These are phyloP conservation scores for Leccinum holopus DNA, from an alignment of 1,284 basidiomycete genomes.

Conservation along the genomic window DNA sequence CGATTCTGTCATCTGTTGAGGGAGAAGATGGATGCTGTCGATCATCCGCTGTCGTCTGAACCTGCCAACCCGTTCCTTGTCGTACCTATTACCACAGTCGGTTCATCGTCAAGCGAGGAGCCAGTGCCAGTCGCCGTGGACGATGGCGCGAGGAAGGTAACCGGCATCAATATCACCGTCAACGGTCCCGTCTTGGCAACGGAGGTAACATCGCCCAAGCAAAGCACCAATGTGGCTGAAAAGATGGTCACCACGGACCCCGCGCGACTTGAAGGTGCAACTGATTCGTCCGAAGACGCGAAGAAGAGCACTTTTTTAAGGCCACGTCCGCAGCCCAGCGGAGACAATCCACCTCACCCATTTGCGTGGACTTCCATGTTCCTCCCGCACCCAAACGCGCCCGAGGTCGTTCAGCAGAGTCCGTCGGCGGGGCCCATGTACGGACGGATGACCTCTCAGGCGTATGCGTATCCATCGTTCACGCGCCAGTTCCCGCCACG, in stretches of 20 bases:
- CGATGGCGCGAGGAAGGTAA: constrained; percentile 17
- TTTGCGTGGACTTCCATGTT: constrained; percentile 53
- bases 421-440: constrained; percentile 56
- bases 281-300: constrained; percentile 10
- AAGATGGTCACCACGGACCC: constrained; percentile 12
- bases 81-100: neutral
- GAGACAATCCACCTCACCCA: constrained; percentile 23
- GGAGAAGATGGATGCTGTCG: constrained; percentile 38
- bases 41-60: constrained; percentile 15
- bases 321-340: constrained; percentile 20
- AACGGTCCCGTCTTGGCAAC: constrained; percentile 10
- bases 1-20: constrained; percentile 20
- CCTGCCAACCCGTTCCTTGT: neutral
- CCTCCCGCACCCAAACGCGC: constrained; percentile 72
- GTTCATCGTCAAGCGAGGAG: neutral
- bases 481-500: neutral
- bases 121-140: constrained; percentile 26
- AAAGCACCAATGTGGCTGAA: constrained; percentile 2
- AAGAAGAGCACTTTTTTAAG: constrained; percentile 28
- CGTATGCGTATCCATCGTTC: constrained; percentile 14
- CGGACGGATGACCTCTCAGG: constrained; percentile 38
- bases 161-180: constrained; percentile 10
- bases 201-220: constrained; percentile 10
- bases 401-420: constrained; percentile 42
- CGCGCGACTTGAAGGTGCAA: neutral